phyloP scores from a whole-genome alignment of 176 grass and related monocot genomes.

The Urochloa ruziziensis region DNA sequence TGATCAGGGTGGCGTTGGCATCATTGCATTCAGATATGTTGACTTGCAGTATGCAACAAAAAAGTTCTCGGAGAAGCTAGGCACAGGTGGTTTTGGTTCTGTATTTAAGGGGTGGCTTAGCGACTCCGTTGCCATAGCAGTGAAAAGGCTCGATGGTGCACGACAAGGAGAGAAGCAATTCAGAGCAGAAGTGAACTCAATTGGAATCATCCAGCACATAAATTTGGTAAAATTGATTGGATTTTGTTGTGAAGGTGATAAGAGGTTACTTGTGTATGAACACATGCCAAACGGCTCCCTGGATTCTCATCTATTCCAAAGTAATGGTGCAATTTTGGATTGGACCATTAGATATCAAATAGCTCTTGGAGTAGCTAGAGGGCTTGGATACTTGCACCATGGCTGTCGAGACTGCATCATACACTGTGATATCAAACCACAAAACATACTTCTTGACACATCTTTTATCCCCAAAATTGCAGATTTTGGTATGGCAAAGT shows the following conservation, averaged over 20 bases:
- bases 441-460: slow-evolving; percentile 30
- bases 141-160: slow-evolving; percentile 55
- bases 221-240: slow-evolving; percentile 58
- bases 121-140: slow-evolving; percentile 45
- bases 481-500: slow-evolving; percentile 45
- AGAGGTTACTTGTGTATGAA: too few species aligned
- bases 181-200: slow-evolving; percentile 34
- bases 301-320: slow-evolving; percentile 42
- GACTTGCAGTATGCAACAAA: slow-evolving; percentile 51
- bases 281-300: slow-evolving; percentile 57
- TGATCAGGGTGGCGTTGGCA: slow-evolving; percentile 19
- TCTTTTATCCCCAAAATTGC: slow-evolving; percentile 23
- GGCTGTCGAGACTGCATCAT: slow-evolving; percentile 42
- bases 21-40: slow-evolving; percentile 35
- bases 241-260: slow-evolving; percentile 52
- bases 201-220: slow-evolving; percentile 55
- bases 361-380: slow-evolving; percentile 52
- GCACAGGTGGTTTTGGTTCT: slow-evolving; percentile 59
- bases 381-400: slow-evolving; percentile 56
- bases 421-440: slow-evolving; percentile 38
- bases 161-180: slow-evolving; percentile 38
- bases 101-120: slow-evolving; percentile 58
- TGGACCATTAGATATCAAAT: slow-evolving; percentile 50
- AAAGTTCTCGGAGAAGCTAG: slow-evolving; percentile 59
- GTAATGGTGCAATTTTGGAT: neutral